Evolutionary conservation across 176 grass and related monocot species (phyloP), one percentile per base, ranked within the genome.

Genomic region (Aegilops tauschii): DNA sequence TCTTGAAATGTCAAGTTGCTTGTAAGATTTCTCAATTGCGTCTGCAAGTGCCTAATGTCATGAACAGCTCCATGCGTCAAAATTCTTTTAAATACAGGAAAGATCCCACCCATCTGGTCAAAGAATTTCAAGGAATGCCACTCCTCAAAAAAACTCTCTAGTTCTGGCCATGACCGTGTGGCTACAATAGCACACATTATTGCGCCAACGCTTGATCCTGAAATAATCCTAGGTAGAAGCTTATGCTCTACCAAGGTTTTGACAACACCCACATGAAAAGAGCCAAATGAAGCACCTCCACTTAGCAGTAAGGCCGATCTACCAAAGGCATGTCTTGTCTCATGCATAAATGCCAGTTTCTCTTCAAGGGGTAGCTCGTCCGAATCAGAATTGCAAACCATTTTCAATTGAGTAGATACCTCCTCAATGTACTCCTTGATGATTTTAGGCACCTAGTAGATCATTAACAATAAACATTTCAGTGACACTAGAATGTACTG

Each of bases 381-480:
- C 39, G 95, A 97, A 84, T 97, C 95, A 49, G 90, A 91, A 81
- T 95, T 79, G 29, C 95, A 97, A 11, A 97, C 93, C 91, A 97
- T 90, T 87, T 94, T 93, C 77, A 97, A 82, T 82, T 97, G 95
- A 88, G 91, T 92, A 16, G 95, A 95, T 28, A 97, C 93, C 85
- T 97, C 95, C 82, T 95, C 95, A 65, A 97, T 97, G 89, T 97
- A 97, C 40, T 97, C 95, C 84, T 97, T 97, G 78, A 97, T 97
- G 79, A 93, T 79, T 90, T 89, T 97, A 65, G 93, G 95, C 17
- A 97, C 95, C 95, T 97, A 32, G 9, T 5, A 49, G 31, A 72
- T 66, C 28, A 77, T 77, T 56, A 69, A 61, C 58, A 49, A 61
- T 44, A 47, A 9, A 35, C 13, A 76, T 10, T 59, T 75, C 47